Evolutionary conservation across 2,329 filamentous ascomycete genomes (phyloP).

Genomic region (Remersonia thermophila): DNA sequence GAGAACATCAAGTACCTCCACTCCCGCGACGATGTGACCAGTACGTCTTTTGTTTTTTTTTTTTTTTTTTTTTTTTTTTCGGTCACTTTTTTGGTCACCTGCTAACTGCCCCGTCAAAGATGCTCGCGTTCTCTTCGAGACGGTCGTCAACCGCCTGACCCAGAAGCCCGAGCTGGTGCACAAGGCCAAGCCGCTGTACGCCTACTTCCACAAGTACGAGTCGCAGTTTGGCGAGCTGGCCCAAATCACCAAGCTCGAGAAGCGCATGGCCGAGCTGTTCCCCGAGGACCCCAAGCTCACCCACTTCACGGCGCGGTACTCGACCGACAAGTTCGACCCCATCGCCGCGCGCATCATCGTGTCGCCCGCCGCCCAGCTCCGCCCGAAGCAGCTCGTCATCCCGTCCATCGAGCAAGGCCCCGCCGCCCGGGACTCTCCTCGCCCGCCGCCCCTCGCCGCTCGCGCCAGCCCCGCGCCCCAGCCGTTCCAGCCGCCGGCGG

Average conservation of each 20-base stretch:
- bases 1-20: conserved; percentile 95
- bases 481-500: conserved; percentile 34
- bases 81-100: conserved; percentile 7
- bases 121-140: conserved; percentile 91
- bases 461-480: conserved; percentile 35
- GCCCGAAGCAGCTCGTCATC: conserved; percentile 40
- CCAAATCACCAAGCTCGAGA: conserved; percentile 82
- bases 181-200: conserved; percentile 75
- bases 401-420: conserved; percentile 40
- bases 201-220: conserved; percentile 92
- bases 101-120: conserved; percentile 39
- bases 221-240: conserved; percentile 85
- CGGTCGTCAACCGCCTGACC: conserved; percentile 71
- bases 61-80: not conserved
- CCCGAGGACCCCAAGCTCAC: conserved; percentile 69
- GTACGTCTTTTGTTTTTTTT: conserved; percentile 41
- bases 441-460: conserved; percentile 21
- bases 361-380: conserved; percentile 67
- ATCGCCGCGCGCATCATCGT: conserved; percentile 71
- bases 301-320: conserved; percentile 67
- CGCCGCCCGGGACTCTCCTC: conserved; percentile 35
- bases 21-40: conserved; percentile 82
- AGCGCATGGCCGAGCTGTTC: conserved; percentile 86
- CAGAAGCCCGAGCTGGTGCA: conserved; percentile 60
- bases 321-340: conserved; percentile 65